These are phyloP conservation scores for Termitomyces sp. DNA, from an alignment of 768 basidiomycete genomes.

Conservation along the genomic window DNA sequence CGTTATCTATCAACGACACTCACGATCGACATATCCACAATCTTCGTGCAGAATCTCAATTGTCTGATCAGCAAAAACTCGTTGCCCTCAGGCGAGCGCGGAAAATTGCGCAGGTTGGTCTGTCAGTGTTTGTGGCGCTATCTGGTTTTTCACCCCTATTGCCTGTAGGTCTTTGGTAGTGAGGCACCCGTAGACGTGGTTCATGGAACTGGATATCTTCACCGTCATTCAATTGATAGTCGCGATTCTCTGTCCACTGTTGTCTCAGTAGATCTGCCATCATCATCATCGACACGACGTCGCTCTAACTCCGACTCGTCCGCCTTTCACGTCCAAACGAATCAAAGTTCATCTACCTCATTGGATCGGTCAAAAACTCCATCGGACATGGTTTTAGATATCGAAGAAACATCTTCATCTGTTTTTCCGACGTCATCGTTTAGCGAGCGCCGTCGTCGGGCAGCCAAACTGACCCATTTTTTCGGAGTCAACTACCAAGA, in stretches of 20 bases:
- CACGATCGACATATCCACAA: conserved; percentile 2
- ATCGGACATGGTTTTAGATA: background rate
- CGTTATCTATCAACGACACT: background rate
- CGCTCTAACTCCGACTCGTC: conserved; percentile 15
- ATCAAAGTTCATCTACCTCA: background rate
- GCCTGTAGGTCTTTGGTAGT: conserved; percentile 44
- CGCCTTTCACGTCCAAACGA: background rate
- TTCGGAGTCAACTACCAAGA: conserved; percentile 52
- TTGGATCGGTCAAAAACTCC: background rate
- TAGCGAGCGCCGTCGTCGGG: conserved; percentile 31
- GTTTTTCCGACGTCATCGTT: conserved; percentile 5
- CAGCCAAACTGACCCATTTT: conserved; percentile 54
- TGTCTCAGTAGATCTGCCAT: conserved; percentile 1
- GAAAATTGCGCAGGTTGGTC: conserved; percentile 47
- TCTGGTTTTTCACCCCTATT: background rate
- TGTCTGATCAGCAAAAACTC: conserved; percentile 26
- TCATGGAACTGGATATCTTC: background rate
- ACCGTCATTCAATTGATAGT: background rate
- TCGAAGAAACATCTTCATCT: background rate
- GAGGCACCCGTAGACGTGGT: conserved; percentile 43
- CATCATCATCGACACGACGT: conserved; percentile 3
- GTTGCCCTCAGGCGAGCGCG: conserved; percentile 42
- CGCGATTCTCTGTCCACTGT: conserved; percentile 12
- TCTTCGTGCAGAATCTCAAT: conserved; percentile 10
- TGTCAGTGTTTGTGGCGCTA: background rate